phyloP scores from a whole-genome alignment of 2,329 filamentous ascomycete species.

The Didymella sp. region DNA sequence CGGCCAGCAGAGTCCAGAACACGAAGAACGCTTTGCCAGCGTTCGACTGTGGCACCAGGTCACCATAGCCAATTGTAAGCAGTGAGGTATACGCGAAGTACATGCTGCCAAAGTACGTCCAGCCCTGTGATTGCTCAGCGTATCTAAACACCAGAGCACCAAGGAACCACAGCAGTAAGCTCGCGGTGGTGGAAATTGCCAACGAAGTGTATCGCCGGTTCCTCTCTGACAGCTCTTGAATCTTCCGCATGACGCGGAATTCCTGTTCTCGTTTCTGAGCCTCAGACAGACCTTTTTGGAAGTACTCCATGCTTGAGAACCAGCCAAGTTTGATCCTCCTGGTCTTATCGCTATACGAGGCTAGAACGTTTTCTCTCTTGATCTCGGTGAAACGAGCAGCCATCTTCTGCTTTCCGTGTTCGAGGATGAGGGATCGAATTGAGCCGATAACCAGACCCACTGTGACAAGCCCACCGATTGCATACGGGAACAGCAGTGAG shows the following conservation, averaged over 20 bases:
- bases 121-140: constrained; percentile 55
- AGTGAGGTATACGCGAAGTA: constrained; percentile 63
- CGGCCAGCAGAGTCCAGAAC: constrained; percentile 62
- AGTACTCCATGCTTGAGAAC: constrained; percentile 52
- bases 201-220: constrained; percentile 53
- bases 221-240: constrained; percentile 48
- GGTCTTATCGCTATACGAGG: constrained; percentile 49
- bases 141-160: constrained; percentile 60
- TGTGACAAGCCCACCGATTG: constrained; percentile 62
- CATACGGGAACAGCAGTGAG: constrained; percentile 61
- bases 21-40: constrained; percentile 63
- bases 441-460: constrained; percentile 64
- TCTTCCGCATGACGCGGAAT: constrained; percentile 53
- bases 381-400: constrained; percentile 59
- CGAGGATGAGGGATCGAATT: constrained; percentile 58
- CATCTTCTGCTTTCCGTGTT: constrained; percentile 60
- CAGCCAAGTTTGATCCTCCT: constrained; percentile 53
- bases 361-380: constrained; percentile 53
- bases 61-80: constrained; percentile 64
- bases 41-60: constrained; percentile 56
- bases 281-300: constrained; percentile 50
- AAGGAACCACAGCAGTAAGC: constrained; percentile 53
- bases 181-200: constrained; percentile 48
- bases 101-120: constrained; percentile 60
- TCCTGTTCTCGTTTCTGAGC: constrained; percentile 56